phyloP scores from a whole-genome alignment of 2,329 filamentous ascomycete genomes.

The Nothophaeocryptopus gaeumannii region DNA sequence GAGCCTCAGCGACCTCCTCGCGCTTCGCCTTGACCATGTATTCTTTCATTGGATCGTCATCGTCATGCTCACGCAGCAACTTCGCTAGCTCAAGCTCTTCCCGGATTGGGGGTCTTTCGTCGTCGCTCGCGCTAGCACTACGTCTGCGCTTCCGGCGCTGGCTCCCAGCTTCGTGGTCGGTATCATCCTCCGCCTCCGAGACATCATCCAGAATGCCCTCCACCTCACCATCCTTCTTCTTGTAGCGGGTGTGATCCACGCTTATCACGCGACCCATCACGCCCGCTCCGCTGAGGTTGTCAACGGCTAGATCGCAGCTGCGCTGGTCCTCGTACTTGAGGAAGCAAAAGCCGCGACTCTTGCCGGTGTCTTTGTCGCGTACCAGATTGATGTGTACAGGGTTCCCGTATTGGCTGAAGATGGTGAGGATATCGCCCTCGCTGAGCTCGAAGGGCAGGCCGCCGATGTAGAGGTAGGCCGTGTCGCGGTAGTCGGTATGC shows the following conservation, averaged over 20 bases:
- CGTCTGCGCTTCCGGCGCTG: conserved; percentile 47
- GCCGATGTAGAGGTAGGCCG: conserved; percentile 94
- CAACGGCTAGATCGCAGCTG: conserved; percentile 91
- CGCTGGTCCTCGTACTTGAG: conserved; percentile 98
- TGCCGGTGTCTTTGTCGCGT: conserved; percentile 93
- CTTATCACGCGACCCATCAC: conserved; percentile 76
- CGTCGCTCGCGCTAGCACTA: conserved; percentile 42
- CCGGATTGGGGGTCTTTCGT: conserved; percentile 63
- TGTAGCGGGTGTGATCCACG: conserved; percentile 93
- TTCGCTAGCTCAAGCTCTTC: conserved; percentile 78
- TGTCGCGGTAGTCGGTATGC: conserved; percentile 97
- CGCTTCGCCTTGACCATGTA: conserved; percentile 89
- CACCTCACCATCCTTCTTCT: conserved; percentile 69
- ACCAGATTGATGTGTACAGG: conserved; percentile 89
- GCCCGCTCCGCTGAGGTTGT: conserved; percentile 85
- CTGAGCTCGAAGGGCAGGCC: conserved; percentile 88
- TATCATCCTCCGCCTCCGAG: conserved; percentile 54
- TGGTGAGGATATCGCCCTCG: conserved; percentile 92
- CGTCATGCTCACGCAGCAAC: conserved; percentile 71
- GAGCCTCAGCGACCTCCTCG: conserved; percentile 74
- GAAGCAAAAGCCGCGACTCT: conserved; percentile 91
- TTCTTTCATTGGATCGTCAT: conserved; percentile 96
- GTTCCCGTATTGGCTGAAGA: conserved; percentile 96
- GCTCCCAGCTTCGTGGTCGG: conserved; percentile 33
- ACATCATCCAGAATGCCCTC: conserved; percentile 44